phyloP scores from a whole-genome alignment of 257 asterid genomes.

The Phtheirospermum japonicum region DNA sequence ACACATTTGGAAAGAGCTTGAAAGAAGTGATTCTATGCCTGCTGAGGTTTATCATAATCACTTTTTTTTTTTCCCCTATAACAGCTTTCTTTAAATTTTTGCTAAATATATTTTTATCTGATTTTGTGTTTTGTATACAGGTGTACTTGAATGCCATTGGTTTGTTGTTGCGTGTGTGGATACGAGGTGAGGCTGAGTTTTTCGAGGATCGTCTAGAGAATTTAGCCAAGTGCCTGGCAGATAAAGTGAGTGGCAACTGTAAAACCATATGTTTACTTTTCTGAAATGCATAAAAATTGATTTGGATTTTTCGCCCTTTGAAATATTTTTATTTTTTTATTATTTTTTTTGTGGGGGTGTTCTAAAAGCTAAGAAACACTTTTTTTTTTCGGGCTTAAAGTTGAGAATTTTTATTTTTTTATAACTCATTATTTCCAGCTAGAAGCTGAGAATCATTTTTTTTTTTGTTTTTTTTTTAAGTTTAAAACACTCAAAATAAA shows the following conservation, averaged over 20 bases:
- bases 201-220: slow-evolving; percentile 61
- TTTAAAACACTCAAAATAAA: too few species aligned
- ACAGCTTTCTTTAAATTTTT: background rate
- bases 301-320: background rate
- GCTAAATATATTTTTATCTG: slow-evolving; percentile 15
- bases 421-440: background rate
- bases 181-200: slow-evolving; percentile 51
- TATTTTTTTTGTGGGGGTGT: too few species aligned
- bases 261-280: background rate
- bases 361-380: background rate
- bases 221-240: slow-evolving; percentile 49
- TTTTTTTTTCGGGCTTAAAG: background rate
- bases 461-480: slow-evolving; percentile 14
- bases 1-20: slow-evolving; percentile 80
- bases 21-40: slow-evolving; percentile 62
- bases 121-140: slow-evolving; percentile 40
- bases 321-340: too few species aligned
- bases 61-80: slow-evolving; percentile 6
- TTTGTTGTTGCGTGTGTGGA: slow-evolving; percentile 61
- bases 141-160: slow-evolving; percentile 83
- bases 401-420: background rate
- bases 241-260: slow-evolving; percentile 56
- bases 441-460: background rate
- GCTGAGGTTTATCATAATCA: slow-evolving; percentile 57
- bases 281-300: background rate